Evolutionary conservation across 1,139 yeast species (phyloP), one percentile per base, ranked within the genome.

Genomic region (Zygosaccharomyces sapae): DNA sequence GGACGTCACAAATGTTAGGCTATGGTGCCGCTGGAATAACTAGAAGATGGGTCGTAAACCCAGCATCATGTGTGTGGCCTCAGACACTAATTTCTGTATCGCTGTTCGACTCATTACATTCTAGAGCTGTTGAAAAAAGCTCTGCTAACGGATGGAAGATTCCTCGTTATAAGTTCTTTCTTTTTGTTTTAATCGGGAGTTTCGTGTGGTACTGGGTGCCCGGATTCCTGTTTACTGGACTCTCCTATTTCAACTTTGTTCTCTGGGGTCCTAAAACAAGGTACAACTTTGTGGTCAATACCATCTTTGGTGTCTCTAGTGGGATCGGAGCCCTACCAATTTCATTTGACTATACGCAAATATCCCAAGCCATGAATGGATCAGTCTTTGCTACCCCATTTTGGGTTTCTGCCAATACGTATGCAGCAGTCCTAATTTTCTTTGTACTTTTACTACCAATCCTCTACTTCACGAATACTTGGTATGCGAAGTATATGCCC

Each of bases 151-250:
- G 78, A 2, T 74, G 79, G 77, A 65, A 54, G 25, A 63, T 74
- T 18, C 67, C 75, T 35, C 52, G 82, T 27, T 71, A 77, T 54
- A 58, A 61, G 24, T 76, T 77, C 56, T 80, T 80, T 57, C 53
- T 71, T 10, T 51, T 65, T 36, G 70, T 71, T 0, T 64, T 75
- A 48, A 50, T 59, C 10, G 64, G 61, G 6, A 69, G 77, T 8
- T 75, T 77, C 51, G 48, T 72, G 1, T 81, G 79, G 73, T 74
- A 72, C 51, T 80, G 81, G 80, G 54, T 81, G 8, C 86, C 86
- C 0, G 75, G 73, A 6, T 80, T 73, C 52, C 52, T 81, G 10
- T 76, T 77, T 46, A 71, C 70, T 13, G 79, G 78, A 3, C 62
- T 81, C 33, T 73, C 81, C 0, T 66, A 69, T 44, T 79, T 81